phyloP scores from a whole-genome alignment of 2,329 filamentous ascomycete species.

The Monosporascus sp. region DNA sequence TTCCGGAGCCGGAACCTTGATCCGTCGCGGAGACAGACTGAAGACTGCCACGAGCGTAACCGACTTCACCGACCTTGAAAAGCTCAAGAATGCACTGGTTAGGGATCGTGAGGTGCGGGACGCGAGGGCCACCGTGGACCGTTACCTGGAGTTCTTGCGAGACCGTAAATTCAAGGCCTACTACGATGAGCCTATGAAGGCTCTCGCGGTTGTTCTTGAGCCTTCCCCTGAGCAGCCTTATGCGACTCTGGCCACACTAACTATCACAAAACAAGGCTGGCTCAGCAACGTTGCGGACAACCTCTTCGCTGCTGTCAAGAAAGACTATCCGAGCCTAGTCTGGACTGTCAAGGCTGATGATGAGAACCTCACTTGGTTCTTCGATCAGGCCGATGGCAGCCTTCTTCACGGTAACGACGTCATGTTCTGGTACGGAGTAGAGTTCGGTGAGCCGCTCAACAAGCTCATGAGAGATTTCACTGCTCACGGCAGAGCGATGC shows the following conservation, averaged over 20 bases:
- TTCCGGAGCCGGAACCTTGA: constrained; percentile 87
- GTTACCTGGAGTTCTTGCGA: constrained; percentile 75
- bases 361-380: constrained; percentile 97
- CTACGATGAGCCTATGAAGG: constrained; percentile 91
- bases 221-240: constrained; percentile 60
- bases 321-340: constrained; percentile 83
- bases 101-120: constrained; percentile 78
- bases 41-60: constrained; percentile 65
- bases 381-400: constrained; percentile 92
- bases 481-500: constrained; percentile 76
- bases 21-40: constrained; percentile 87
- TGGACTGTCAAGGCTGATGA: constrained; percentile 98
- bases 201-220: constrained; percentile 81
- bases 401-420: constrained; percentile 81
- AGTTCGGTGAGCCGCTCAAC: constrained; percentile 74
- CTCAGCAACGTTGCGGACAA: constrained; percentile 93
- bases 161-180: constrained; percentile 83
- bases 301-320: constrained; percentile 88
- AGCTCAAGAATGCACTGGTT: constrained; percentile 76
- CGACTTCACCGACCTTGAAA: constrained; percentile 70
- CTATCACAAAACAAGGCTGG: constrained; percentile 92
- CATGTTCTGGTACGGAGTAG: constrained; percentile 93
- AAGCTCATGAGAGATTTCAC: constrained; percentile 82
- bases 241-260: constrained; percentile 83
- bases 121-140: constrained; percentile 76